phyloP scores from a whole-genome alignment of 2,329 filamentous ascomycete genomes.

The Claviceps lovelessii region DNA sequence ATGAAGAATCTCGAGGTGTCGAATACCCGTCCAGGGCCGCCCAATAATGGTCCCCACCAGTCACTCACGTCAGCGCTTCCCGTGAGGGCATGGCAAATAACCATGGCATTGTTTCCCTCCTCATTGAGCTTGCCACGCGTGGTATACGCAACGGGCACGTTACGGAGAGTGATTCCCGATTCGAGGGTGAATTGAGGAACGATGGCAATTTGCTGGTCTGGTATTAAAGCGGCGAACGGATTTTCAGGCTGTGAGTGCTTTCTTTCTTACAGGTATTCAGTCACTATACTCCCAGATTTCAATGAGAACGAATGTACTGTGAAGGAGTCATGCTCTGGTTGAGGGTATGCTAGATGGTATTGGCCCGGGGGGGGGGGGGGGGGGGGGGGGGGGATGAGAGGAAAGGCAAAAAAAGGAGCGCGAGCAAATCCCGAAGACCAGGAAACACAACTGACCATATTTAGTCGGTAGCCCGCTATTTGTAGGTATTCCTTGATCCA shows the following conservation, averaged over 20 bases:
- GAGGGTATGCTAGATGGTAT: background rate
- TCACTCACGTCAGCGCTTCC: slow-evolving; percentile 74
- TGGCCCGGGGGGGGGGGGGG: too few relatives aligned
- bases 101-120: slow-evolving; percentile 51
- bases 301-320: background rate
- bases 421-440: background rate
- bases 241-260: slow-evolving; percentile 67
- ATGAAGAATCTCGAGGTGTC: slow-evolving; percentile 75
- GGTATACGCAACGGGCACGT: slow-evolving; percentile 59
- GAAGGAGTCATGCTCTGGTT: background rate
- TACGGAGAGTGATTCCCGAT: slow-evolving; percentile 69
- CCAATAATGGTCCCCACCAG: slow-evolving; percentile 77
- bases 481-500: slow-evolving; percentile 11
- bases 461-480: slow-evolving; percentile 10
- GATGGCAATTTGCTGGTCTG: slow-evolving; percentile 74
- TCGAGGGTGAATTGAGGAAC: slow-evolving; percentile 86
- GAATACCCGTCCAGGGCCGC: slow-evolving; percentile 63
- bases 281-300: slow-evolving; percentile 25
- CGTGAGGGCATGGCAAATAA: slow-evolving; percentile 72
- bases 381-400: background rate
- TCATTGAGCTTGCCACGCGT: slow-evolving; percentile 47
- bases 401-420: background rate
- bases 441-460: slow-evolving; percentile 16
- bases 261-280: slow-evolving; percentile 56
- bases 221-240: slow-evolving; percentile 73